Percentiles rank a stretch among this genome's conserved stretches.
Evolutionary conservation across 495 filamentous ascomycete genomes (phyloP).

Genomic region (Umbilicaria muhlenbergii): DNA sequence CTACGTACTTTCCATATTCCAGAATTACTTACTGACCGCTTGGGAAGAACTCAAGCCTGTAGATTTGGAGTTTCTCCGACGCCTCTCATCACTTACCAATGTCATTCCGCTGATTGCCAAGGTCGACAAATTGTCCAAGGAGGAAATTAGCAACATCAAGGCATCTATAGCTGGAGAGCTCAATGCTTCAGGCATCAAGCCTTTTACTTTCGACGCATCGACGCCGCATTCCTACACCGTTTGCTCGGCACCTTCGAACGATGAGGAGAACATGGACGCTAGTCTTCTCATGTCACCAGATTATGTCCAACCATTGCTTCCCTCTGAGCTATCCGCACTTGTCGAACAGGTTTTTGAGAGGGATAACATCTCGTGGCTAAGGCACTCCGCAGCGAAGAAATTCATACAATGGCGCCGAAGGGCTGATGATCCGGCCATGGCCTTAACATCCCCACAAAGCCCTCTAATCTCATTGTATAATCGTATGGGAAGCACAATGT

Average conservation of each 20-base stretch:
- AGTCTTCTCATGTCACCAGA: slow-evolving; percentile 88
- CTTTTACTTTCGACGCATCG: slow-evolving; percentile 45
- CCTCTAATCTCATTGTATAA: slow-evolving; percentile 5
- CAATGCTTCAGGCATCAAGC: slow-evolving; percentile 40
- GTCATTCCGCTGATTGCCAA: slow-evolving; percentile 74
- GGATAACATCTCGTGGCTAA: slow-evolving; percentile 71
- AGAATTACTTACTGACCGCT: slow-evolving; percentile 8
- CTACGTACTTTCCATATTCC: background rate
- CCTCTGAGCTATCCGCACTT: slow-evolving; percentile 58
- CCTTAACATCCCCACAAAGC: background rate
- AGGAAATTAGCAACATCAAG: slow-evolving; percentile 47
- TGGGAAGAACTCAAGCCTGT: slow-evolving; percentile 47
- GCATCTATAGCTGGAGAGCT: slow-evolving; percentile 42
- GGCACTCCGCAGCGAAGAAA: slow-evolving; percentile 77
- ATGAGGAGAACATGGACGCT: slow-evolving; percentile 87
- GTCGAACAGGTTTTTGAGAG: slow-evolving; percentile 62
- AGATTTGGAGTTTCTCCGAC: slow-evolving; percentile 63
- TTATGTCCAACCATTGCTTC: slow-evolving; percentile 71
- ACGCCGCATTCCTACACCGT: slow-evolving; percentile 50
- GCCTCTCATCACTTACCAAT: slow-evolving; percentile 65
- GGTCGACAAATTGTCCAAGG: slow-evolving; percentile 48
- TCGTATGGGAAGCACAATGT: slow-evolving; percentile 12
- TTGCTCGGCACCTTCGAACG: slow-evolving; percentile 60
- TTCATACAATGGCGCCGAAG: slow-evolving; percentile 48
- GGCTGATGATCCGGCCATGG: background rate